Conservation (phyloP, 2,329 filamentous ascomycete genomes). For the Tolypocladium endophyticum region DNA sequence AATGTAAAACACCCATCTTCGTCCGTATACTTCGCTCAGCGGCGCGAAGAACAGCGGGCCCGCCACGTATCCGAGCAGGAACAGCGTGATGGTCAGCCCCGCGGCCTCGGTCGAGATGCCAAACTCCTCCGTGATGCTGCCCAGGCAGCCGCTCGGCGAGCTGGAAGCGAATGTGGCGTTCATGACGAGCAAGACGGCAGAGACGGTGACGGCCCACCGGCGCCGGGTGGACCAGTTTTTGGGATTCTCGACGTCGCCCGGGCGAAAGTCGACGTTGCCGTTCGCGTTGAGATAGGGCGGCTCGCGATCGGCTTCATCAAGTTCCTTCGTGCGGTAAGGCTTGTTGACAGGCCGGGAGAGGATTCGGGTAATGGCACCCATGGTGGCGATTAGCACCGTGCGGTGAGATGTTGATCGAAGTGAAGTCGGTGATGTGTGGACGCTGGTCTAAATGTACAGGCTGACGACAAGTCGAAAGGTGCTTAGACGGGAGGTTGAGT, state of each 20-base stretch:
- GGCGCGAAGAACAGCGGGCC: constrained; percentile 50
- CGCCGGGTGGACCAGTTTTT: constrained; percentile 32
- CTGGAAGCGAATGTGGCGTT: constrained; percentile 42
- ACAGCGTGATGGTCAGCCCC: constrained; percentile 40
- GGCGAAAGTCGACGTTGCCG: constrained; percentile 39
- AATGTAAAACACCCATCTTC: constrained; percentile 41
- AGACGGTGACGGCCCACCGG: constrained; percentile 29
- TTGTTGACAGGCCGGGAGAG: constrained; percentile 41
- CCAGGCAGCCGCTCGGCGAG: constrained; percentile 21
- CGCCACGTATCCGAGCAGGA: constrained; percentile 44
- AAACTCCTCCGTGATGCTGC: constrained; percentile 23
- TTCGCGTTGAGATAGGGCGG: constrained; percentile 34
- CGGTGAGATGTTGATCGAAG: too few species aligned
- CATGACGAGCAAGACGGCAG: constrained; percentile 35
- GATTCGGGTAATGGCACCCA: constrained; percentile 18
- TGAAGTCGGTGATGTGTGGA: not conserved
- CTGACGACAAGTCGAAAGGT: too few species aligned
- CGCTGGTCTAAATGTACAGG: not conserved
- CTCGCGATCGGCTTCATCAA: not conserved
- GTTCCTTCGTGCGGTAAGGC: constrained; percentile 32
- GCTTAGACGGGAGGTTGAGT: not conserved
- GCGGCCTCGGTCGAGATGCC: constrained; percentile 34
- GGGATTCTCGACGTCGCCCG: constrained; percentile 39
- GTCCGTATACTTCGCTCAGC: constrained; percentile 45
- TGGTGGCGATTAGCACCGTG: not conserved